Evolutionary conservation across 257 asterid species (phyloP), one percentile per base, ranked within the genome.

Genomic region (Capsicum rhomboideum): DNA sequence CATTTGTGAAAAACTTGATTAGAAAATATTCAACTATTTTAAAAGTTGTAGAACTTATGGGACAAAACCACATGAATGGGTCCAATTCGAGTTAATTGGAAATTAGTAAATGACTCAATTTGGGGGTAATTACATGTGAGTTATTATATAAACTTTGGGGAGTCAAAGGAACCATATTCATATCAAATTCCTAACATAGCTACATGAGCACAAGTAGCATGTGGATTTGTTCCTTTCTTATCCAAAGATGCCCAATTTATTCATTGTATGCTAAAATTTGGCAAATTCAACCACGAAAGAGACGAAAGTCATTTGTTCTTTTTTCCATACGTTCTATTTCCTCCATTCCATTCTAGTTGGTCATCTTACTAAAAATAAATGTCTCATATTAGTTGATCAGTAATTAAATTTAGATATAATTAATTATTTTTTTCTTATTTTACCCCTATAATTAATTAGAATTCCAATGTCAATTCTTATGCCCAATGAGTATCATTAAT

Each of bases 11-110:
- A n/a, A n/a, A n/a, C 44, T 5, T 59, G 5, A 59, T 59, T 59
- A 1, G 7, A 3, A 40, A 34, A 40, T 40, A 40, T 40, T 40
- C 44, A 40, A 46, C 52, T 46, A 46, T 14, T 52, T 10, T 8
- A 10, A 21, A 3, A 59, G 2, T 0, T 55, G n/a, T 54, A 50
- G 11, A 26, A 63, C 10, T 63, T 63, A 12, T 63, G 20, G 46
- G 21, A 29, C 44, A 66, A 34, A 68, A 42, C 53, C 79, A n/a
- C 79, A 75, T 49, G 61, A 75, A 50, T 49, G 26, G 26, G 26
- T 8, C 86, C 86, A 58, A 84, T 56, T 68, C 20, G 74, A 85
- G 64, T 78, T 83, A 84, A 90, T 85, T 91, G 86, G 55, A 75
- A 69, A 40, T 10, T 28, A 49, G 26, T 14, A 49, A 40, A 46